These are phyloP conservation scores for Coemansia sp. DNA, from an alignment of 192 early-diverging fungal species.

Conservation along the genomic window DNA sequence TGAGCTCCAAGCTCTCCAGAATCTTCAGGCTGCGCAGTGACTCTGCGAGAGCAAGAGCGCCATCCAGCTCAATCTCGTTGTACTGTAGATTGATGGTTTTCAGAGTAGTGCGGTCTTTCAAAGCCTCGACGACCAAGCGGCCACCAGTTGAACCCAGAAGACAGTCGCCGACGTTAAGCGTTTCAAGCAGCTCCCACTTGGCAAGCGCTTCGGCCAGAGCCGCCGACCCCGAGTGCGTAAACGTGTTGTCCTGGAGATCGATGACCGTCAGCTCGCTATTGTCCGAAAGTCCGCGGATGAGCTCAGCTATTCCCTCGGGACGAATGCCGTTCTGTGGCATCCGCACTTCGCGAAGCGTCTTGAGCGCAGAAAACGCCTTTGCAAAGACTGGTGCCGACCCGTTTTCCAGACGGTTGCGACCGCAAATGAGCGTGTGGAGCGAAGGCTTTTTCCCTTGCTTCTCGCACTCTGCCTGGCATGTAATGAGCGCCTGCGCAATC, in stretches of 20 bases:
- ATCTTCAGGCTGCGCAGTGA: slow-evolving; percentile 66
- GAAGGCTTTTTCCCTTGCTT: slow-evolving; percentile 63
- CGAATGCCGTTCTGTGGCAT: slow-evolving; percentile 99
- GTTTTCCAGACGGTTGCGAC: slow-evolving; percentile 93
- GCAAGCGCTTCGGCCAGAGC: slow-evolving; percentile 77
- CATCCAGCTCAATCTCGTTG: slow-evolving; percentile 85
- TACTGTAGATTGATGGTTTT: slow-evolving; percentile 74
- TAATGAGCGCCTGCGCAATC: slow-evolving; percentile 80
- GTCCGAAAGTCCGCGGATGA: slow-evolving; percentile 66
- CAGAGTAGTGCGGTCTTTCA: slow-evolving; percentile 61
- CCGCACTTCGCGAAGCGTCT: slow-evolving; percentile 75
- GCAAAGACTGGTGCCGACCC: slow-evolving; percentile 74
- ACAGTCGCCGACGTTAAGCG: slow-evolving; percentile 90
- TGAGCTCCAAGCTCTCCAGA: slow-evolving; percentile 74
- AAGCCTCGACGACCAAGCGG: slow-evolving; percentile 62
- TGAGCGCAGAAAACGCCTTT: slow-evolving; percentile 76
- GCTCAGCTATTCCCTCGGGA: slow-evolving; percentile 83
- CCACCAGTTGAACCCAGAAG: slow-evolving; percentile 77
- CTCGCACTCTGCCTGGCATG: slow-evolving; percentile 70
- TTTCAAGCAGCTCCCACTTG: slow-evolving; percentile 75
- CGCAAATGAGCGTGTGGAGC: slow-evolving; percentile 81
- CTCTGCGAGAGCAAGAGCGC: slow-evolving; percentile 66
- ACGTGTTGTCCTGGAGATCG: slow-evolving; percentile 97
- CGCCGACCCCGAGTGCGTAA: slow-evolving; percentile 75
- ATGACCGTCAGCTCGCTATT: slow-evolving; percentile 71